Percentiles rank a stretch among this genome's conserved stretches.
Evolutionary conservation across 2,329 filamentous ascomycete genomes (phyloP).

Genomic region (Bipolaris cookei): DNA sequence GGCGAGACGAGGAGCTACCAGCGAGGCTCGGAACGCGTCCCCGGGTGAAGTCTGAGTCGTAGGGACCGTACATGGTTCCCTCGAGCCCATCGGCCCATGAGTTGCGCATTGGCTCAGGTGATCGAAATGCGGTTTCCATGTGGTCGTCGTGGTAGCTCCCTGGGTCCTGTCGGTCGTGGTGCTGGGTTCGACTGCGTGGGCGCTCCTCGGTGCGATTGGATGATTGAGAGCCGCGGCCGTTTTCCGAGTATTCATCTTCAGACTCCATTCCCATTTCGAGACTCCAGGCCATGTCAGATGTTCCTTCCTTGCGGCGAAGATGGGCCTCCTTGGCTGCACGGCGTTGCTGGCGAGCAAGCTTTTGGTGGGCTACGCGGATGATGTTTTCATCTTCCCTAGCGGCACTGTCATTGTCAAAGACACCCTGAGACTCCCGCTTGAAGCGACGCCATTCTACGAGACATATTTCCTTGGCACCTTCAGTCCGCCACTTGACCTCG

Average conservation of each 20-base stretch:
- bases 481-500: conserved; percentile 92
- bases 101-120: conserved; percentile 28
- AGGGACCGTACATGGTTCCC: conserved; percentile 78
- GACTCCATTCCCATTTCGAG: conserved; percentile 75
- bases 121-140: conserved; percentile 47
- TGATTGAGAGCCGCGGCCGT: conserved; percentile 34
- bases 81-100: conserved; percentile 65
- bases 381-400: conserved; percentile 55
- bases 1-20: conserved; percentile 71
- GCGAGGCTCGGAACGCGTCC: conserved; percentile 80
- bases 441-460: conserved; percentile 81
- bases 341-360: conserved; percentile 54
- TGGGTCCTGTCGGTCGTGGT: conserved; percentile 30
- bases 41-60: conserved; percentile 64
- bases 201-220: conserved; percentile 31
- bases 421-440: conserved; percentile 69
- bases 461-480: conserved; percentile 82
- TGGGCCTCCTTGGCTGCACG: conserved; percentile 47
- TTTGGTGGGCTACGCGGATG: conserved; percentile 40
- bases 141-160: conserved; percentile 29
- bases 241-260: conserved; percentile 56
- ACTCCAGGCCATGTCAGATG: conserved; percentile 76
- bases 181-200: conserved; percentile 25
- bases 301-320: conserved; percentile 35
- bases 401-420: conserved; percentile 52